phyloP scores from a whole-genome alignment of 176 grass and related monocot genomes.

The Oryza punctata region DNA sequence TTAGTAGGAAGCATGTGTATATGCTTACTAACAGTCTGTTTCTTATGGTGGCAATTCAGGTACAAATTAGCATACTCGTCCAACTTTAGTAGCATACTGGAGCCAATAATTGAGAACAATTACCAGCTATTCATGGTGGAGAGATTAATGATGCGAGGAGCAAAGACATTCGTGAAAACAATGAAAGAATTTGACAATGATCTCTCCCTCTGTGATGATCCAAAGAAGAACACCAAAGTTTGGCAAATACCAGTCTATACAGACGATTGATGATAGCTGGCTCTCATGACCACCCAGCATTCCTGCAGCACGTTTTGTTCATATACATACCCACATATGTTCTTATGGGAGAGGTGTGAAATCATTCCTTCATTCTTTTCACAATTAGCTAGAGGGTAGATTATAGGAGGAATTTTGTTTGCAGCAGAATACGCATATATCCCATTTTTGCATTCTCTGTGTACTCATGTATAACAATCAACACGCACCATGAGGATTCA shows the following conservation, averaged over 20 bases:
- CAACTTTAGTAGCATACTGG: constrained; percentile 76
- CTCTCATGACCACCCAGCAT: not conserved
- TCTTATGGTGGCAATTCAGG: constrained; percentile 41
- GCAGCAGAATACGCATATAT: not conserved
- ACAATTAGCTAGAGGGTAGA: not conserved
- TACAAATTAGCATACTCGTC: constrained; percentile 76
- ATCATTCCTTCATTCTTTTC: constrained; percentile 14
- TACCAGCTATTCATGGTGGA: constrained; percentile 83
- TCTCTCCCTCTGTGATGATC: constrained; percentile 67
- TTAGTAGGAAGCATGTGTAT: not conserved
- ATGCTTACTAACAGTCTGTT: not conserved
- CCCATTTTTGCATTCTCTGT: constrained; percentile 4
- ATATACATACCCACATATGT: not conserved
- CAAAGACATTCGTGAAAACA: constrained; percentile 75
- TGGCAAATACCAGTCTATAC: constrained; percentile 76
- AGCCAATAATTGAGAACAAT: constrained; percentile 61
- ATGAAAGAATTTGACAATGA: constrained; percentile 73
- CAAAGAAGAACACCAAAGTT: constrained; percentile 74
- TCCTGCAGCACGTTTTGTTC: constrained; percentile 12
- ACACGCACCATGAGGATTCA: not conserved
- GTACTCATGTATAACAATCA: constrained; percentile 41
- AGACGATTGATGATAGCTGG: constrained; percentile 31
- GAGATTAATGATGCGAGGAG: constrained; percentile 66
- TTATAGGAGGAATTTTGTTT: constrained; percentile 23
- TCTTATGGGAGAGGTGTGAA: constrained; percentile 5